Percentiles rank a stretch among this genome's conserved stretches.
These are phyloP conservation scores for Phylloboletellus chloephorus DNA, from an alignment of 1,284 basidiomycete genomes.

Conservation along the genomic window DNA sequence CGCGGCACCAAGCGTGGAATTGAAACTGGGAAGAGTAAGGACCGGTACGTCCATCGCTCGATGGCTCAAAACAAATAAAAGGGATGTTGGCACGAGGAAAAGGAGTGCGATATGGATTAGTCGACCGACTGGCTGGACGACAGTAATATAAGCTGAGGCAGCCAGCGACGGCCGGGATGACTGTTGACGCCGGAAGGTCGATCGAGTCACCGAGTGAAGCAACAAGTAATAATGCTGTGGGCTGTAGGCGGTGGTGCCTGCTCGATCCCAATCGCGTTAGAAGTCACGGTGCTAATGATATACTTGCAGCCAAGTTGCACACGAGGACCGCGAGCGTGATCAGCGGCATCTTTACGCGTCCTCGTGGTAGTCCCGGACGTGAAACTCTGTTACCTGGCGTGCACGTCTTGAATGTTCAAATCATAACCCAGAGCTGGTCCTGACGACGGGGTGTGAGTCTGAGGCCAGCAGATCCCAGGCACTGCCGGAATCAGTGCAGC, in stretches of 20 bases:
- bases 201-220: background rate
- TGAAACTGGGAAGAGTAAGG: slow-evolving; percentile 22
- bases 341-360: slow-evolving; percentile 6
- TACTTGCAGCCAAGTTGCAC: background rate
- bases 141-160: slow-evolving; percentile 13
- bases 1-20: slow-evolving; percentile 55
- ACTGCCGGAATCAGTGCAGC: too few relatives aligned
- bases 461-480: too few relatives aligned
- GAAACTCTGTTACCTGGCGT: background rate
- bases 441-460: too few relatives aligned
- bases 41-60: slow-evolving; percentile 15
- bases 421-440: too few relatives aligned
- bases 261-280: too few relatives aligned
- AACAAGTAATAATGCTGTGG: slow-evolving; percentile 1
- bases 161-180: slow-evolving; percentile 7
- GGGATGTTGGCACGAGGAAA: background rate
- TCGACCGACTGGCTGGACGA: background rate
- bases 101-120: slow-evolving; percentile 1
- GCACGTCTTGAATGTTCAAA: too few relatives aligned
- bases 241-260: background rate
- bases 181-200: slow-evolving; percentile 10
- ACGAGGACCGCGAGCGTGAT: background rate
- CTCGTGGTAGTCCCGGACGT: background rate
- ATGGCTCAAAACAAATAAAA: slow-evolving; percentile 1
- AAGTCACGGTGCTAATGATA: slow-evolving; percentile 7